phyloP scores from a whole-genome alignment of 2,329 filamentous ascomycete genomes.

The Teratosphaeria zuluensis region DNA sequence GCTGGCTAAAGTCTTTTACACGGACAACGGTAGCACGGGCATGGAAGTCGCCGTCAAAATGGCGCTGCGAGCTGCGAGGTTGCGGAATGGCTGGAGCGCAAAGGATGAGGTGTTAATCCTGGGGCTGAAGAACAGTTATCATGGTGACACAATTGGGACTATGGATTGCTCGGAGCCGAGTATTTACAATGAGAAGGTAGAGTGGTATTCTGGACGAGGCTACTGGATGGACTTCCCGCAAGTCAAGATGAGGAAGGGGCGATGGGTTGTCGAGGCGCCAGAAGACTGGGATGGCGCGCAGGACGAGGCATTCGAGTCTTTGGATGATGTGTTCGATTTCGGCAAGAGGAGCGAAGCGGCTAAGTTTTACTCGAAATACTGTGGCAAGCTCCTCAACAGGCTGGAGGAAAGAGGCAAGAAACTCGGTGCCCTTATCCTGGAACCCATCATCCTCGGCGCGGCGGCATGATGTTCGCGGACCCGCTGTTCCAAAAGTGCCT shows the following conservation, averaged over 20 bases:
- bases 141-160: conserved; percentile 78
- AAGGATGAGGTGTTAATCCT: conserved; percentile 50
- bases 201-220: conserved; percentile 74
- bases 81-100: conserved; percentile 7
- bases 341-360: conserved; percentile 10
- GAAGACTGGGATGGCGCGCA: conserved; percentile 32
- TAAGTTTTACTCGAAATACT: conserved; percentile 19
- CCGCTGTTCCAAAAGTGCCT: conserved; percentile 70
- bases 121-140: conserved; percentile 71
- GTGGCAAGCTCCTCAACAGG: conserved; percentile 42
- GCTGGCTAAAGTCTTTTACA: conserved; percentile 65
- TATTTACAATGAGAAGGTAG: conserved; percentile 69
- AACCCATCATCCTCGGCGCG: conserved; percentile 74
- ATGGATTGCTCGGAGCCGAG: conserved; percentile 78
- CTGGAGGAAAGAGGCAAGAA: conserved; percentile 45
- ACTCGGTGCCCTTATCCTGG: conserved; percentile 70
- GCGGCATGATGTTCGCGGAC: conserved; percentile 77
- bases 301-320: conserved; percentile 34
- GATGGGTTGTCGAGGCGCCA: conserved; percentile 56
- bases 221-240: conserved; percentile 72
- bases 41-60: conserved; percentile 81
- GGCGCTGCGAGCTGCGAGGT: conserved; percentile 54
- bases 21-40: conserved; percentile 75
- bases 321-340: conserved; percentile 54
- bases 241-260: conserved; percentile 55